These are phyloP conservation scores for Dianthus caryophyllus DNA, from an alignment of 148 eudicot species.

Conservation along the genomic window DNA sequence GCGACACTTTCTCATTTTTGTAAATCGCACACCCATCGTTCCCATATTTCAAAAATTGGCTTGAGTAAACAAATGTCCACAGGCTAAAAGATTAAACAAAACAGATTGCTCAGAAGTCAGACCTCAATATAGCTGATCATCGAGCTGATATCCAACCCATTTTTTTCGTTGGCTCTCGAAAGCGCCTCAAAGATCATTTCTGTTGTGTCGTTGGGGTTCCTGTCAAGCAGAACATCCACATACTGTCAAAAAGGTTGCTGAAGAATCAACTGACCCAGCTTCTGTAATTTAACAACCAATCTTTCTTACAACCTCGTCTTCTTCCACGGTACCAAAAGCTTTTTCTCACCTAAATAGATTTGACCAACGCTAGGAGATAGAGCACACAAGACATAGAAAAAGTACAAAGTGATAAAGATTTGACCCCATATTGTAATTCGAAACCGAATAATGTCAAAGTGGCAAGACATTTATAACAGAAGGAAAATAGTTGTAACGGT, in stretches of 20 bases:
- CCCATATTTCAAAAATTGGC: neutral
- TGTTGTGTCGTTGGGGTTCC: constrained; percentile 37
- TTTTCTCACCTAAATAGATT: too few species aligned
- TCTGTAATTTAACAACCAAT: too few species aligned
- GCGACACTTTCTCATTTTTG: neutral
- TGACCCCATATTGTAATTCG: too few species aligned
- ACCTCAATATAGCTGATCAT: constrained; percentile 69
- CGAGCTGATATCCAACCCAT: constrained; percentile 59
- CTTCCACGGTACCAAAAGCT: too few species aligned
- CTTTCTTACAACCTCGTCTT: too few species aligned
- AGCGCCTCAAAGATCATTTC: constrained; percentile 73
- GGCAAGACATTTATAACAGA: too few species aligned
- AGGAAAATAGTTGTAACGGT: too few species aligned
- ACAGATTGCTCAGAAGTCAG: too few species aligned
- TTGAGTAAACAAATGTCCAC: neutral
- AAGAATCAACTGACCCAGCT: neutral
- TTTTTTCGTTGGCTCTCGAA: constrained; percentile 43
- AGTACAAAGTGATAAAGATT: too few species aligned
- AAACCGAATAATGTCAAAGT: too few species aligned
- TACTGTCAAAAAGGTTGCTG: neutral
- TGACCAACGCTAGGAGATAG: too few species aligned
- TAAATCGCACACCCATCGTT: neutral
- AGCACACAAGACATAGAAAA: too few species aligned
- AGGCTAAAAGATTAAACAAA: neutral
- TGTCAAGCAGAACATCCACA: constrained; percentile 21